Evolutionary conservation across 495 filamentous ascomycete species (phyloP).

Genomic region (Podospora sp.): DNA sequence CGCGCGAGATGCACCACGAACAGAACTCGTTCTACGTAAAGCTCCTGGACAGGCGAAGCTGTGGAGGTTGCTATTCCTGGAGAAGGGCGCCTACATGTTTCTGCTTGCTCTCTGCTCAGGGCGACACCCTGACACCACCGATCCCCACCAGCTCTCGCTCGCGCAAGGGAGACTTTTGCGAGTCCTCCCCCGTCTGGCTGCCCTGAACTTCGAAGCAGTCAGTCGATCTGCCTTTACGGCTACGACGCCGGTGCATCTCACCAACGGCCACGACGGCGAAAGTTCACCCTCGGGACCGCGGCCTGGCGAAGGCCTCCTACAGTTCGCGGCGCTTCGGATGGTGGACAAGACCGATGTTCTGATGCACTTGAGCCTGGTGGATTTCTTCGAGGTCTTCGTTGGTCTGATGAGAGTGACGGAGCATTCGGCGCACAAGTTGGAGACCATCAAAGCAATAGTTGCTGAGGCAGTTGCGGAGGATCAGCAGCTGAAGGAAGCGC

Average conservation of each 20-base stretch:
- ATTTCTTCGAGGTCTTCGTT: slow-evolving; percentile 72
- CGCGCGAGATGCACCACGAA: slow-evolving; percentile 24
- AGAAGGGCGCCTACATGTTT: slow-evolving; percentile 65
- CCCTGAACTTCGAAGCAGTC: slow-evolving; percentile 64
- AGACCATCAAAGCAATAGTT: slow-evolving; percentile 43
- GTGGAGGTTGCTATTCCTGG: slow-evolving; percentile 72
- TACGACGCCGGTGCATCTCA: slow-evolving; percentile 58
- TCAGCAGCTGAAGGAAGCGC: slow-evolving; percentile 40
- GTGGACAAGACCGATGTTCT: slow-evolving; percentile 72
- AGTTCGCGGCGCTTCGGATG: slow-evolving; percentile 76
- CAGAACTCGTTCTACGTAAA: slow-evolving; percentile 41
- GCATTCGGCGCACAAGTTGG: slow-evolving; percentile 41
- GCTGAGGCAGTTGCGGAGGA: slow-evolving; percentile 45
- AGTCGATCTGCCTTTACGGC: slow-evolving; percentile 60
- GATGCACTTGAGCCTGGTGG: slow-evolving; percentile 77
- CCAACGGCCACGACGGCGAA: slow-evolving; percentile 25
- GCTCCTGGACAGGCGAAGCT: slow-evolving; percentile 64
- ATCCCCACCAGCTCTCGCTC: slow-evolving; percentile 67
- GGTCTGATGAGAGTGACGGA: slow-evolving; percentile 53
- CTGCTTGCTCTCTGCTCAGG: slow-evolving; percentile 64
- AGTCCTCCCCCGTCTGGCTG: slow-evolving; percentile 67
- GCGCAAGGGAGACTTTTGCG: slow-evolving; percentile 77
- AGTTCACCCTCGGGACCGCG: slow-evolving; percentile 9
- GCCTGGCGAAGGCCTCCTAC: slow-evolving; percentile 59
- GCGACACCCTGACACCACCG: slow-evolving; percentile 41